Percentiles rank a stretch among this genome's conserved stretches.
These are phyloP conservation scores for Quercus dentata DNA, from an alignment of 306 rosid genomes.

Conservation along the genomic window DNA sequence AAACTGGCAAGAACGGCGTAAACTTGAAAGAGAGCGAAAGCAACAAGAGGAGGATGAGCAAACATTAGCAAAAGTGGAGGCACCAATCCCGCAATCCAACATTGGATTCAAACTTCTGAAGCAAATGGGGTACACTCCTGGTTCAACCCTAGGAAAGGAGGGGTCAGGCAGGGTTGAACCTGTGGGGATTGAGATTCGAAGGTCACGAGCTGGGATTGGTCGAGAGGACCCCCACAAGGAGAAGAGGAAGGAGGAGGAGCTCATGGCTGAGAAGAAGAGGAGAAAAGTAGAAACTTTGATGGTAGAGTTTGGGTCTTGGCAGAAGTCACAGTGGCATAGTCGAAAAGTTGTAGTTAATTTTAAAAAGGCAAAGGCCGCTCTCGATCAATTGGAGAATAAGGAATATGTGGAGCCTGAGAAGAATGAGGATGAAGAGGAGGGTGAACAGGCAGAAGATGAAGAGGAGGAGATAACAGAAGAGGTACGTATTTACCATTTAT, in stretches of 20 bases:
- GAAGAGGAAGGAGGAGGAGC: conserved; percentile 64
- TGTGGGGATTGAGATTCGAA: conserved; percentile 71
- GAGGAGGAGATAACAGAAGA: conserved; percentile 77
- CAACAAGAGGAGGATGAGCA: conserved; percentile 75
- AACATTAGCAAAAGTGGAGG: conserved; percentile 73
- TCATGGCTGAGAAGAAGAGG: conserved; percentile 35
- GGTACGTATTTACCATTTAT: conserved; percentile 37
- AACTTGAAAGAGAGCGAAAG: conserved; percentile 60
- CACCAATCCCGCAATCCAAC: conserved; percentile 89
- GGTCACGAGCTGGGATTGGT: conserved; percentile 93
- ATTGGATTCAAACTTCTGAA: conserved; percentile 81
- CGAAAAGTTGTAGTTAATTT: conserved; percentile 58
- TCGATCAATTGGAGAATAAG: conserved; percentile 86
- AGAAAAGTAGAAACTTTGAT: conserved; percentile 55
- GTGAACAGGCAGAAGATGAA: conserved; percentile 53
- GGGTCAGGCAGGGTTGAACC: conserved; percentile 79
- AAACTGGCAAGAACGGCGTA: conserved; percentile 82
- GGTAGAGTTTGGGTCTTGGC: conserved; percentile 80
- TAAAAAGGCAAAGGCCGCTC: conserved; percentile 73
- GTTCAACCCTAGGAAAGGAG: conserved; percentile 73
- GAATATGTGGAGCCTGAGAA: conserved; percentile 60
- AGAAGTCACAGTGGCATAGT: conserved; percentile 76
- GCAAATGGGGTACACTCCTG: conserved; percentile 92
- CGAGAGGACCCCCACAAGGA: conserved; percentile 62
- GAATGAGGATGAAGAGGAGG: conserved; percentile 63